Conservation (phyloP, 2,329 filamentous ascomycete species). For the Fusarium globosum region DNA sequence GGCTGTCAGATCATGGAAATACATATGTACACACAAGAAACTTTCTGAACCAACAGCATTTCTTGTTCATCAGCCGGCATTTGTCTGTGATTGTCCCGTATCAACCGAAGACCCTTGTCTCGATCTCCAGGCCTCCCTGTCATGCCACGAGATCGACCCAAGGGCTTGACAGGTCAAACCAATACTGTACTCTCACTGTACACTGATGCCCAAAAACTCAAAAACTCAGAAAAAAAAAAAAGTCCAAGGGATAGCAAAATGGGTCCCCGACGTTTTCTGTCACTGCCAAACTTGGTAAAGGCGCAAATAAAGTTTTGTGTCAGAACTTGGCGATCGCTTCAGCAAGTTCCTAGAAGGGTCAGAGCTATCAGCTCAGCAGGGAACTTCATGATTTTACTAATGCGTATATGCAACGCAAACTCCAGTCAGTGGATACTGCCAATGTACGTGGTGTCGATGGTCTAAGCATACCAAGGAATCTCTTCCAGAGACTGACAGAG, state of each 20-base stretch:
- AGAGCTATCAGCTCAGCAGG: neutral
- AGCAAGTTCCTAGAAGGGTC: neutral
- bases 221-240: neutral
- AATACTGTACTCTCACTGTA: neutral
- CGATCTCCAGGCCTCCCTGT: constrained; percentile 37
- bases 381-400: neutral
- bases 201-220: neutral
- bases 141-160: constrained; percentile 28
- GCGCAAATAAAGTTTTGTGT: neutral
- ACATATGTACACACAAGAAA: neutral
- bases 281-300: constrained; percentile 8
- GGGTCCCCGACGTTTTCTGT: constrained; percentile 14
- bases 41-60: neutral
- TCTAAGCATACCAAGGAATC: neutral
- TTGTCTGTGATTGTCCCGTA: neutral
- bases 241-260: neutral
- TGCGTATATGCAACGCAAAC: neutral
- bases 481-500: neutral
- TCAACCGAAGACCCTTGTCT: constrained; percentile 17
- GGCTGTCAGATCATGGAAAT: constrained; percentile 8
- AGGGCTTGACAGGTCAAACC: neutral
- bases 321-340: constrained; percentile 1
- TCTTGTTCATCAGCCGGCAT: neutral
- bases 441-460: neutral
- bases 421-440: neutral